Evolutionary conservation across 192 early-diverging fungal genomes (phyloP), one percentile per base, ranked within the genome.

Genomic region (Linnemannia schmuckeri): DNA sequence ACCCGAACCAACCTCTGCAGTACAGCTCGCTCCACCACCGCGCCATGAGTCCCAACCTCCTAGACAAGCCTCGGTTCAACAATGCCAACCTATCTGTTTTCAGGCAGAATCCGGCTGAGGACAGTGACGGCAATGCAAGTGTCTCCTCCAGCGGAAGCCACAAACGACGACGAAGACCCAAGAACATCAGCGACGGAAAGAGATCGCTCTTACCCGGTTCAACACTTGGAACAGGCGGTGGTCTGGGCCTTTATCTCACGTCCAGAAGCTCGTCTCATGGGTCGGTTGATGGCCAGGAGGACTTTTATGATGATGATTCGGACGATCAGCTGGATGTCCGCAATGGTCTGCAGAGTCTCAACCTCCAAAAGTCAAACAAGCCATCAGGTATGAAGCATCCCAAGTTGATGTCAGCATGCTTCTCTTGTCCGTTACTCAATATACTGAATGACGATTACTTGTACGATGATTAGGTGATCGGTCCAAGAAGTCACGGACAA

Each of bases 61-160:
- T 87, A 63, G 85, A 87, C 61, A 77, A 42, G 66, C 85, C 85
- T 22, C 75, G 85, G 17, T 87, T 87, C 46, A 80, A 76, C 38
- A 87, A 87, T 37, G 35, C 79, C 22, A 87, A 81, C 22, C 69
- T 87, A 2, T 87, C 85, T 0, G 85, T 81, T 54, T 87, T 87
- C 37, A 35, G 85, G 52, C 85, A 87, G 27, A 87, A 44, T 66
- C 71, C 85, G n/a, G 85, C 85, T 10, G 85, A 87, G 47, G 85
- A 87, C 70, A 87, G 85, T 41, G 85, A 87, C 30, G 85, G 85
- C 22, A 86, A 86, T 49, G 85, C 80, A 10, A 87, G 85, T 75
- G 85, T 81, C 0, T 87, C 85, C 24, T 87, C 85, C 38, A 87
- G 72, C 38, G 85, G 85, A 40, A 87, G 85, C 52, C 75, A 73